Evolutionary conservation across 805 yeast species (phyloP).

Genomic region (Saturnispora silvae): DNA sequence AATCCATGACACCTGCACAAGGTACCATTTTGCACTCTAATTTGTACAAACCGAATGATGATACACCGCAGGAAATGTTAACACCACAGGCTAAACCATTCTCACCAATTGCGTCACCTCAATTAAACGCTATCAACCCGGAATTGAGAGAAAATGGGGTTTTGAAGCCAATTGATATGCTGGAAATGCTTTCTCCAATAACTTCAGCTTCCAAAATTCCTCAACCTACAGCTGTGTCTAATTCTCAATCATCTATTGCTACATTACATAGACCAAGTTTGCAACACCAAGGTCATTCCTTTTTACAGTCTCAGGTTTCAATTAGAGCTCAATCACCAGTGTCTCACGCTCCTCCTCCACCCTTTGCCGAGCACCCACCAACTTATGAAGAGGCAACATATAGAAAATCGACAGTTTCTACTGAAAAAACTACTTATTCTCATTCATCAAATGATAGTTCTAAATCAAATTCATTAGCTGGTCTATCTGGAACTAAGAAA

Average conservation of each 20-base stretch:
- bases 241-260: slow-evolving; percentile 34
- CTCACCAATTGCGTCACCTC: slow-evolving; percentile 33
- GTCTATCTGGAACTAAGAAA: background rate
- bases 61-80: slow-evolving; percentile 33
- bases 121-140: slow-evolving; percentile 22
- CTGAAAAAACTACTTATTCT: background rate
- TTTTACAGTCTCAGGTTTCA: background rate
- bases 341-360: slow-evolving; percentile 22
- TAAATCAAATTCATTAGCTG: slow-evolving; percentile 8
- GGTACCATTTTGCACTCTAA: slow-evolving; percentile 31
- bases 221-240: slow-evolving; percentile 39
- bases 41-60: slow-evolving; percentile 43
- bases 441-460: slow-evolving; percentile 1
- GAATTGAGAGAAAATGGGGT: slow-evolving; percentile 16
- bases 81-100: slow-evolving; percentile 61
- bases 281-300: background rate
- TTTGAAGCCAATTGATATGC: slow-evolving; percentile 12
- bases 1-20: slow-evolving; percentile 19
- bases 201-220: slow-evolving; percentile 17
- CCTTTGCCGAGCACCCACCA: slow-evolving; percentile 24
- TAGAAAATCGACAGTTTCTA: background rate
- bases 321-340: background rate
- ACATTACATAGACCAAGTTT: background rate
- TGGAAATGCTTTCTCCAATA: slow-evolving; percentile 21
- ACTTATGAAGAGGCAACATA: slow-evolving; percentile 18